Percentiles rank a stretch among this genome's conserved stretches.
Evolutionary conservation across 257 asterid genomes (phyloP).

Genomic region (Nicotiana paniculata): DNA sequence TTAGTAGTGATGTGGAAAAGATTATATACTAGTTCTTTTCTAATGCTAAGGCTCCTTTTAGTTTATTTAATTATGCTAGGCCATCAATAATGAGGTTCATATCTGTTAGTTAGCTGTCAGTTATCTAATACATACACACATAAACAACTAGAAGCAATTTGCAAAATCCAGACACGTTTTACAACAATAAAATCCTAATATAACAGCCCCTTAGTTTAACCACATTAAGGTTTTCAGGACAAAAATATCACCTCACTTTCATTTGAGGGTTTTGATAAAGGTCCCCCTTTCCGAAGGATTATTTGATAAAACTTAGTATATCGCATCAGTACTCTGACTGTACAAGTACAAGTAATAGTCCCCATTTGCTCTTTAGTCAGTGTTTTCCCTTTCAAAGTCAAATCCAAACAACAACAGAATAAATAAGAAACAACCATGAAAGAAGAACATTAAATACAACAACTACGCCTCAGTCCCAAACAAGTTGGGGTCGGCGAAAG

Average conservation of each 20-base stretch:
- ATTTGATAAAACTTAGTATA: not conserved
- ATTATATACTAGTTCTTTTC: not conserved
- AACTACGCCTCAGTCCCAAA: too few relatives aligned
- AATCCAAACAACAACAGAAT: not conserved
- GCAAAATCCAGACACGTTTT: not conserved
- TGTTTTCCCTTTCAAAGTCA: not conserved
- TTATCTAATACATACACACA: not conserved
- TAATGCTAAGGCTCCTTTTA: not conserved
- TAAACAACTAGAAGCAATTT: not conserved
- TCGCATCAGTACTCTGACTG: not conserved
- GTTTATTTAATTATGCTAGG: not conserved
- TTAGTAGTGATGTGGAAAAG: not conserved
- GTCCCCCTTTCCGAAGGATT: not conserved
- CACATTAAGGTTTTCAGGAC: not conserved
- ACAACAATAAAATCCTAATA: not conserved
- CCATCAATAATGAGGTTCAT: not conserved
- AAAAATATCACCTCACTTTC: not conserved
- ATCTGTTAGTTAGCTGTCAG: not conserved
- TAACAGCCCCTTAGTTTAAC: not conserved
- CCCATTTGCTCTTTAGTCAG: not conserved
- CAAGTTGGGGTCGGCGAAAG: too few relatives aligned
- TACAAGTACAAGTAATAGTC: not conserved
- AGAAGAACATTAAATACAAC: not conserved
- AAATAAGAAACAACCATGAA: not conserved
- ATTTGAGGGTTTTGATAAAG: not conserved